Evolutionary conservation across 345 rosid species (phyloP).

Genomic region (Zanthoxylum bungeanum): DNA sequence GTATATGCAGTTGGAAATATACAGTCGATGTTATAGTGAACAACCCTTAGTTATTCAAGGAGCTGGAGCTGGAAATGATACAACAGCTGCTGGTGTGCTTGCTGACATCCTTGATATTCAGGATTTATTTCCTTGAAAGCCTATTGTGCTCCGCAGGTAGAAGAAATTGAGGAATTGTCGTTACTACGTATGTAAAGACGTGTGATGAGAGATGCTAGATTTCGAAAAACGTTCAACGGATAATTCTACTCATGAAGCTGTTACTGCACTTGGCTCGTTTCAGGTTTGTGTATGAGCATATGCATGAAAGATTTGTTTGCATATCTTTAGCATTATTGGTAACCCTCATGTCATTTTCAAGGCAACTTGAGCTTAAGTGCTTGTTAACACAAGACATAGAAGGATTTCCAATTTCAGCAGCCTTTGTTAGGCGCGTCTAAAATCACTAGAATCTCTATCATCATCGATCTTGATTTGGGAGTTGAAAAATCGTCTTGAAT

Average conservation of each 20-base stretch:
- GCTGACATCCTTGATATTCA: constrained; percentile 88
- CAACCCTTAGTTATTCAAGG: constrained; percentile 94
- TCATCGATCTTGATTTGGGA: too few relatives aligned
- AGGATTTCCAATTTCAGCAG: too few relatives aligned
- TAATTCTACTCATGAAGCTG: neutral
- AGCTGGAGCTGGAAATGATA: constrained; percentile 96
- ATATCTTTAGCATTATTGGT: neutral
- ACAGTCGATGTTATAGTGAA: constrained; percentile 70
- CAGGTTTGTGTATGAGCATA: neutral
- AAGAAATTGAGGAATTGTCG: neutral
- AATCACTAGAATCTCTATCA: too few relatives aligned
- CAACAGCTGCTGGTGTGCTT: constrained; percentile 92
- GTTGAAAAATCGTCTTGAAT: too few relatives aligned
- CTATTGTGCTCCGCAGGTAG: neutral
- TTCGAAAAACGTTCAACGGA: neutral
- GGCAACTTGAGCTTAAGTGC: too few relatives aligned
- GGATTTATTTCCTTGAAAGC: constrained; percentile 58
- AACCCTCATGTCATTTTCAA: neutral
- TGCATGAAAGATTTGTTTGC: neutral
- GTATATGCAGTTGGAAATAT: constrained; percentile 73
- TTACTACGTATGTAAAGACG: neutral
- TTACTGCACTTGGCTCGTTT: neutral
- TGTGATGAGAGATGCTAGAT: neutral
- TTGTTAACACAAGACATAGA: too few relatives aligned
- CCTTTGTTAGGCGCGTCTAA: too few relatives aligned